Percentiles rank a stretch among this genome's conserved stretches.
Evolutionary conservation across 257 asterid genomes (phyloP).

Genomic region (Lycium ferocissimum): DNA sequence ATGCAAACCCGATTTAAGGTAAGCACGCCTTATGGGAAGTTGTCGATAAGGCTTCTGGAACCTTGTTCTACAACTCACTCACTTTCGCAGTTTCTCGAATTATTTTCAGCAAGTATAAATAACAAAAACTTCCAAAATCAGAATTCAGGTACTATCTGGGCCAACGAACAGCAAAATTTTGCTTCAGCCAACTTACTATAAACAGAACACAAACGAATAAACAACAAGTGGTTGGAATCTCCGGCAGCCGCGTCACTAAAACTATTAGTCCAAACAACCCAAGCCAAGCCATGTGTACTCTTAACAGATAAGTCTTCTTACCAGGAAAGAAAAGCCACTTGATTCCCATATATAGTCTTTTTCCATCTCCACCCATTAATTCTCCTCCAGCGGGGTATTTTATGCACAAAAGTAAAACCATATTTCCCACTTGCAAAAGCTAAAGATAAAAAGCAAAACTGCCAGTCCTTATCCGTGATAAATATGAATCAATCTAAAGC

Average conservation of each 20-base stretch:
- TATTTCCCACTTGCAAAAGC: conserved; percentile 29
- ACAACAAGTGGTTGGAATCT: conserved; percentile 37
- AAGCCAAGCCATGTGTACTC: conserved; percentile 31
- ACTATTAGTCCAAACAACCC: conserved; percentile 24
- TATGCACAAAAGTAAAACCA: background rate
- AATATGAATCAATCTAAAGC: conserved; percentile 31
- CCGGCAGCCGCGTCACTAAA: conserved; percentile 38
- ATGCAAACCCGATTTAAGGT: too few relatives aligned
- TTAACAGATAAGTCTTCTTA: background rate
- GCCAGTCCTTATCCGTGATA: background rate
- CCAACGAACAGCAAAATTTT: background rate
- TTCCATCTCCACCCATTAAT: too few relatives aligned
- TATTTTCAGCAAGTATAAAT: background rate
- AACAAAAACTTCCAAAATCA: background rate
- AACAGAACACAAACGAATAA: background rate
- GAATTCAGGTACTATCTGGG: background rate
- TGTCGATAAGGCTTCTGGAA: background rate
- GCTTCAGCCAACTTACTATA: background rate
- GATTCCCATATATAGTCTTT: background rate
- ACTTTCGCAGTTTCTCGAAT: too few relatives aligned
- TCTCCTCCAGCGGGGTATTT: background rate
- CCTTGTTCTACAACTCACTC: background rate
- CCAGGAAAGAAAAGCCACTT: background rate
- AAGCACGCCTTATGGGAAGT: too few relatives aligned
- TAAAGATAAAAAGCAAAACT: background rate